Percentiles rank a stretch among this genome's conserved stretches.
These are phyloP conservation scores for Physcomitrium patens DNA, from an alignment of 225 moss, liverwort and hornwort genomes.

Conservation along the genomic window DNA sequence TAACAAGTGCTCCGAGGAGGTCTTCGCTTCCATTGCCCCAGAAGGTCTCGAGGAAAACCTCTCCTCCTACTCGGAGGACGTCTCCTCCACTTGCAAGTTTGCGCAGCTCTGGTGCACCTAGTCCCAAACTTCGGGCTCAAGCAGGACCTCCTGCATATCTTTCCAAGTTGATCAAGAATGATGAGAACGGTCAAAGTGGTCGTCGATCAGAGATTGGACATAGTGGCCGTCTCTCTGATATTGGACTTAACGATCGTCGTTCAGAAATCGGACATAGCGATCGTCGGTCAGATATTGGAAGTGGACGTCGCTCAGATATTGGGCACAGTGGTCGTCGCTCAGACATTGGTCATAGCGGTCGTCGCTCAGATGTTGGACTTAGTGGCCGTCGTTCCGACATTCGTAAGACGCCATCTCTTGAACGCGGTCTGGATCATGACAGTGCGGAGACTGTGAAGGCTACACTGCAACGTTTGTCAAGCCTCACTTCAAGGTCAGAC, in stretches of 20 bases:
- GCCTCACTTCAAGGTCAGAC: constrained; percentile 60
- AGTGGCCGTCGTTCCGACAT: constrained; percentile 37
- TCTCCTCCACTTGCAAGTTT: constrained; percentile 52
- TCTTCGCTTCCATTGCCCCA: constrained; percentile 60
- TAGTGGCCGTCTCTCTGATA: constrained; percentile 36
- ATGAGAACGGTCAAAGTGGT: constrained; percentile 37
- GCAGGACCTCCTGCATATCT: constrained; percentile 24
- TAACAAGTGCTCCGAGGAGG: constrained; percentile 45
- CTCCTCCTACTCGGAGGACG: constrained; percentile 55
- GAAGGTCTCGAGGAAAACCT: constrained; percentile 42
- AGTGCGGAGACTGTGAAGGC: constrained; percentile 66
- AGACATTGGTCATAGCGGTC: constrained; percentile 25
- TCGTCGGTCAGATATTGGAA: constrained; percentile 39
- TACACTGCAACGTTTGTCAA: constrained; percentile 72
- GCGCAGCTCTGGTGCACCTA: constrained; percentile 35
- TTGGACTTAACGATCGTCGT: constrained; percentile 35
- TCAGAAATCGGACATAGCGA: constrained; percentile 33
- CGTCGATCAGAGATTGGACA: constrained; percentile 44
- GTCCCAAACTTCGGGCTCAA: constrained; percentile 36
- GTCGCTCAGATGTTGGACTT: constrained; percentile 19
- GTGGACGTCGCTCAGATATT: constrained; percentile 33
- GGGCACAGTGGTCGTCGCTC: constrained; percentile 36
- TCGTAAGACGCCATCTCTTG: constrained; percentile 37
- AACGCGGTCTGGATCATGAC: constrained; percentile 44
- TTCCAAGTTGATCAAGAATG: constrained; percentile 36